phyloP scores from a whole-genome alignment of 179 eudicot genomes.

The Spergularia azorica region DNA sequence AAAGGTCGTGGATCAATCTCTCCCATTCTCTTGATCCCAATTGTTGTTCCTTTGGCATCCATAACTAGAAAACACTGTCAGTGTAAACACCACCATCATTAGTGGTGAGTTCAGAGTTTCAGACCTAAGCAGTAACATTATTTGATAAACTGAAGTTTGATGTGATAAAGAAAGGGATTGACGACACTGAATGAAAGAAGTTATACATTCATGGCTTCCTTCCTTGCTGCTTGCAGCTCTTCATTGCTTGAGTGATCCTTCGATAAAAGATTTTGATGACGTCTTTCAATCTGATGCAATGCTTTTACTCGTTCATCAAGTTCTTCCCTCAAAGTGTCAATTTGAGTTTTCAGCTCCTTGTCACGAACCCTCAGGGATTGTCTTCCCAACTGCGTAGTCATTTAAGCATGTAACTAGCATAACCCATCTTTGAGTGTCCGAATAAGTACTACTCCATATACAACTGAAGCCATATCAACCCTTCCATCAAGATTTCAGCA shows the following conservation, averaged over 20 bases:
- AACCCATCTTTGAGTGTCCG: background rate
- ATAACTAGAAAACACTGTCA: conserved; percentile 11
- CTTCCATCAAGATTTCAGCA: background rate
- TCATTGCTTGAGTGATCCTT: conserved; percentile 17
- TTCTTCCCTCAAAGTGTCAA: background rate
- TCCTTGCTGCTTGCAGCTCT: conserved; percentile 25
- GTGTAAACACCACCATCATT: background rate
- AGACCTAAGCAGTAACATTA: too few relatives aligned
- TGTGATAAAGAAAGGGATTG: too few relatives aligned
- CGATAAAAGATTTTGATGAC: conserved; percentile 12
- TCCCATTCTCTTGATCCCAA: conserved; percentile 27
- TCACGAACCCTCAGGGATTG: conserved; percentile 14
- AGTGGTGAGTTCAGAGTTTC: background rate
- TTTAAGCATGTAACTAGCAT: background rate
- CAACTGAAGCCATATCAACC: too few relatives aligned
- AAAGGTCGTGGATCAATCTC: conserved; percentile 29
- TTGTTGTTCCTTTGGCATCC: conserved; percentile 5
- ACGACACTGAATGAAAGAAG: background rate
- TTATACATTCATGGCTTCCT: conserved; percentile 20
- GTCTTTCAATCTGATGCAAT: conserved; percentile 12
- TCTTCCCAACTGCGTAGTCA: conserved; percentile 8
- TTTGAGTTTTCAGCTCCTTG: conserved; percentile 17
- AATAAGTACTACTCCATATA: background rate
- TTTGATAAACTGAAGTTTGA: background rate
- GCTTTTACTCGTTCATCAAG: conserved; percentile 24